Conservation (phyloP, 1,139 yeast species). For the Saccharomyces hybrid region DNA sequence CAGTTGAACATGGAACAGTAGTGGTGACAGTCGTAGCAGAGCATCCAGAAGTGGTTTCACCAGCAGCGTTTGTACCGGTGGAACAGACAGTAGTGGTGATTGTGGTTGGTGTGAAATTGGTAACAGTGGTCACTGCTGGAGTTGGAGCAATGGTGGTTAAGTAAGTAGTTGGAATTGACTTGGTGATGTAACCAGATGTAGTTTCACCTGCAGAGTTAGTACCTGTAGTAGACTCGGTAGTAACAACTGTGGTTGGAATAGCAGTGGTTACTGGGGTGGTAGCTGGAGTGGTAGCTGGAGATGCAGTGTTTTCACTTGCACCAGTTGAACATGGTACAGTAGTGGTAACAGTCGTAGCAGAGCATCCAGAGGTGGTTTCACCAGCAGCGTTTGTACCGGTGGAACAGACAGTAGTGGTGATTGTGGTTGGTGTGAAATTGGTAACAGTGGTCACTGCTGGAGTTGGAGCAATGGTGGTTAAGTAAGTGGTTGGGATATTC, state of each 20-base stretch:
- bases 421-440: not conserved
- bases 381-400: not conserved
- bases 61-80: not conserved
- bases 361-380: not conserved
- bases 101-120: not conserved
- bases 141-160: not conserved
- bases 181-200: not conserved
- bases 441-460: not conserved
- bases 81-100: not conserved
- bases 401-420: not conserved
- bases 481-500: not conserved
- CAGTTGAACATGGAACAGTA: not conserved
- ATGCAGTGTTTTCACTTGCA: not conserved
- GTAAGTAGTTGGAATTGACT: not conserved
- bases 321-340: not conserved
- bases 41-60: not conserved
- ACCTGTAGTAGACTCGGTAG: not conserved
- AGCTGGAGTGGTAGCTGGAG: not conserved
- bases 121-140: not conserved
- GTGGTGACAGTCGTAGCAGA: not conserved
- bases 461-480: not conserved
- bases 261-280: not conserved
- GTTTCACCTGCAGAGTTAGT: not conserved
- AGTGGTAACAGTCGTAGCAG: not conserved
- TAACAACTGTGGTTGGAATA: not conserved